Percentiles rank a stretch among this genome's conserved stretches.
Conservation (phyloP, 2,329 filamentous ascomycete species). For the Arthrobotrys conoides region DNA sequence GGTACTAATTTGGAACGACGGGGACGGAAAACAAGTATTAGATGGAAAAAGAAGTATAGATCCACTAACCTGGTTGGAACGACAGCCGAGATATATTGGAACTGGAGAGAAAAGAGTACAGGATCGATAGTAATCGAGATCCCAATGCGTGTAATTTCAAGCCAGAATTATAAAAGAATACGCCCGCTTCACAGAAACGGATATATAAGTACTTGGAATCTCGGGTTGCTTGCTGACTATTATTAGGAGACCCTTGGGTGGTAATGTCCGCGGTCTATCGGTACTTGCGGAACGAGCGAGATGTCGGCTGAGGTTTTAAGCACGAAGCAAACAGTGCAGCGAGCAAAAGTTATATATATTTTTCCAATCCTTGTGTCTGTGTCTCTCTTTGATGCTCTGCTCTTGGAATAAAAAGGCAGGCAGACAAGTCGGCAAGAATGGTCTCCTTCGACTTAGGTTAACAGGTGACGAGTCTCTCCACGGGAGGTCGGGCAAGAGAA, state of each 20-base stretch:
- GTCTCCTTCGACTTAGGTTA: constrained; percentile 36
- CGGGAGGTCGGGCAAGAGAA: constrained; percentile 38
- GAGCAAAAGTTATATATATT: constrained; percentile 47
- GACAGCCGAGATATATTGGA: constrained; percentile 41
- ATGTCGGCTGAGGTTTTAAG: constrained; percentile 52
- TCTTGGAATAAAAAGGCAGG: constrained; percentile 32
- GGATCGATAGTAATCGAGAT: constrained; percentile 42
- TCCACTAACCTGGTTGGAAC: constrained; percentile 59
- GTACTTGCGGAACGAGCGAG: constrained; percentile 55
- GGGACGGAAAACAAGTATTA: constrained; percentile 2
- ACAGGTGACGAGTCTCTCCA: constrained; percentile 33
- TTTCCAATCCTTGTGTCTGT: constrained; percentile 16
- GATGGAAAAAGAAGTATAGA: constrained; percentile 23
- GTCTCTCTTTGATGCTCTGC: constrained; percentile 9
- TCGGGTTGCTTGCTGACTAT: constrained; percentile 43
- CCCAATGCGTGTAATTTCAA: constrained; percentile 40
- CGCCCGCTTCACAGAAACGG: constrained; percentile 60
- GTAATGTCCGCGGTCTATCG: constrained; percentile 52
- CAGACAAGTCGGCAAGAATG: constrained; percentile 55
- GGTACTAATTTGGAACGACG: constrained; percentile 22
- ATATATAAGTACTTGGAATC: constrained; percentile 32
- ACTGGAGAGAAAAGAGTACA: constrained; percentile 1
- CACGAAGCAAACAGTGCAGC: constrained; percentile 52
- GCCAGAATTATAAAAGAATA: constrained; percentile 46
- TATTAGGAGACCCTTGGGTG: constrained; percentile 44